Base-by-base conservation (phyloP, 192 early-diverging fungal species). In the Coemansia nantahalensis region DNA sequence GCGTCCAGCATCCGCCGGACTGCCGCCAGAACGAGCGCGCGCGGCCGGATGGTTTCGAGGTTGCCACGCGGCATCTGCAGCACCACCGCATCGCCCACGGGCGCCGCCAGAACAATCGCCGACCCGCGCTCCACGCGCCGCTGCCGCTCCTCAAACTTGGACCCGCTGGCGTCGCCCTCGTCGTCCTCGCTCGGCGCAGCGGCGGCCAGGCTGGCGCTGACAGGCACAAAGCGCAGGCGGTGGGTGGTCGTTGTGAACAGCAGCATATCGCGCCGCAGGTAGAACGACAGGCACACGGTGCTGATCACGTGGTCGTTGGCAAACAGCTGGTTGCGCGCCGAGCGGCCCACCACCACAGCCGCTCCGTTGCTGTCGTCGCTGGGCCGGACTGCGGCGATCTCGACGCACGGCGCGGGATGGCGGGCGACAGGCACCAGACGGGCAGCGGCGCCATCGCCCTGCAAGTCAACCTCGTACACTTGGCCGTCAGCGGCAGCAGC, bases 31-130 rank as follows among this genome's bases (percentile, higher is more conserved):
- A 96, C 91, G 53, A 98, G 68, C 7, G 94, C 89, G 5, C 96
- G 86, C 2, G 96, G 96, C 14, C 82, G 77, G 18, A 98, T 80
- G 0, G 94, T 97, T 58, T 98, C 96, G 44, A 97, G 70, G 50
- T 98, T 98, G 8, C 96, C 96, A 23, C 96, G 87, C 12, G 96
- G 96, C 96, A 98, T 98, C 75, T 86, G 68, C 46, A 79, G 63
- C 13, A 79, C 59, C 12, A 80, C 54, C 44, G 79, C 80, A 14
- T 83, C 80, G 45, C 81, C 84, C 38, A 59, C 69, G 2, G 91
- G 88, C 9, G 84, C 68, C 0, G 90, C 90, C 36, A 84, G 47
- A 31, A 97, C 88, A 58, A 97, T 92, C 19, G 83, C 81, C 10
- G 96, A 80, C 11, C 94, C 96, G 43, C 93, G 83, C 75, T 98